Conservation (phyloP, 1,284 basidiomycete species). For the Neolentinus lepideus region DNA sequence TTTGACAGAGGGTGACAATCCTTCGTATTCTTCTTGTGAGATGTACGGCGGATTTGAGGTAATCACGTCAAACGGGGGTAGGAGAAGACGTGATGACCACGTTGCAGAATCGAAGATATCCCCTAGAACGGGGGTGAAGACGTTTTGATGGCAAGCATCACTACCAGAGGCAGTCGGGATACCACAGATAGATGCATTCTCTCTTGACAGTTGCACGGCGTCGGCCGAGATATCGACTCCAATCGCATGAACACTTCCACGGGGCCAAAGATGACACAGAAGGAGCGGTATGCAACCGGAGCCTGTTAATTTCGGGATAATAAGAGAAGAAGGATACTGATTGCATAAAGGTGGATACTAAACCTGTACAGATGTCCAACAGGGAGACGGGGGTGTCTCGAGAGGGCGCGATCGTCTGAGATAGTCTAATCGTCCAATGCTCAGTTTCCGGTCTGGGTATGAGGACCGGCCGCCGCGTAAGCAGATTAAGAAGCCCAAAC, state of each 20-base stretch:
- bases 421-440: constrained; percentile 61
- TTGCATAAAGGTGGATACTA: neutral
- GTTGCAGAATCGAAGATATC: constrained; percentile 39
- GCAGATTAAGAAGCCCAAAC: constrained; percentile 76
- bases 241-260: constrained; percentile 41
- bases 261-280: constrained; percentile 56
- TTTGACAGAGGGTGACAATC: constrained; percentile 61
- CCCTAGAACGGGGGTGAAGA: constrained; percentile 38
- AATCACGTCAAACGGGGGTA: constrained; percentile 64
- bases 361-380: constrained; percentile 76
- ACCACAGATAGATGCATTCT: constrained; percentile 53
- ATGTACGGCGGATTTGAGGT: constrained; percentile 96
- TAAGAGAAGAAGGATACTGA: neutral
- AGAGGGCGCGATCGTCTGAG: constrained; percentile 33
- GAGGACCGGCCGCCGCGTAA: constrained; percentile 69
- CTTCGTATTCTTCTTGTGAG: constrained; percentile 53
- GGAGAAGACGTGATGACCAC: constrained; percentile 24
- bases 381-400: constrained; percentile 38
- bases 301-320: constrained; percentile 29
- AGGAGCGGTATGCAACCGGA: constrained; percentile 85
- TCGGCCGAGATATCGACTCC: constrained; percentile 68
- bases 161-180: constrained; percentile 17
- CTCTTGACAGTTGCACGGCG: constrained; percentile 64
- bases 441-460: constrained; percentile 94
- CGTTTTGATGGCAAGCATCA: constrained; percentile 22